Base-by-base conservation (phyloP, 1,284 basidiomycete species). In the Exobasidium rhododendri region DNA sequence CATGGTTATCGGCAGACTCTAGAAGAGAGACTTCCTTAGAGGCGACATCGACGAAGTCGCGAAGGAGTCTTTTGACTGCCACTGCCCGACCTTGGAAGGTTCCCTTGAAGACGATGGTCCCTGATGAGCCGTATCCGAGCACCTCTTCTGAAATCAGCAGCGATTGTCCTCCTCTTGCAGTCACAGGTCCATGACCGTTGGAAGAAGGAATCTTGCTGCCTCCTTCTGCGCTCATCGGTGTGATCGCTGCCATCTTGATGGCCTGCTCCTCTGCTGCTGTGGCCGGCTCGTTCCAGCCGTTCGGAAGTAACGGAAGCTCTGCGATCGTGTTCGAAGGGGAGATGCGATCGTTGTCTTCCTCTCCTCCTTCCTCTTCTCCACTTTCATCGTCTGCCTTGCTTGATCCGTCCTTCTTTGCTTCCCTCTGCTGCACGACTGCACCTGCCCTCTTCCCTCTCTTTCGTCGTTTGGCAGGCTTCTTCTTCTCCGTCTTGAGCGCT, bases 51-150 rank as follows among this genome's bases (percentile, higher is more conserved):
- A 96, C 92, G 78, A 97, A 98, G 80, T 97, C 94, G 71, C 89
- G 89, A 28, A 98, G 85, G 13, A 98, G 85, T 0, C 96, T 89
- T 81, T 98, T 98, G 66, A 98, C 94, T 4, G 94, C 94, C 0
- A 98, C 94, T 0, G 93, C 90, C 57, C 96, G 87, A 0, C 92
- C 93, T 82, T 97, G 94, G 56, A 97, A 87, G 3, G 91, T 91
- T 2, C 96, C 94, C 75, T 89, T 87, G 81, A 88, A 92, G 0
- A 97, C 94, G 30, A 97, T 90, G 0, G 94, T 97, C 3, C 94
- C 94, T 70, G 96, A 93, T 0, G 94, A 97, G 3, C 94, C 94
- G 74, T 91, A 94, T 2, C 94, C 92, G 5, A 79, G 70, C 26
- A 79, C 73, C 40, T 79, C 76, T 40, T 76, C 72, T 28, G 74